Conservation (phyloP, 2,329 filamentous ascomycete genomes). For the Phialophora verrucosa region DNA sequence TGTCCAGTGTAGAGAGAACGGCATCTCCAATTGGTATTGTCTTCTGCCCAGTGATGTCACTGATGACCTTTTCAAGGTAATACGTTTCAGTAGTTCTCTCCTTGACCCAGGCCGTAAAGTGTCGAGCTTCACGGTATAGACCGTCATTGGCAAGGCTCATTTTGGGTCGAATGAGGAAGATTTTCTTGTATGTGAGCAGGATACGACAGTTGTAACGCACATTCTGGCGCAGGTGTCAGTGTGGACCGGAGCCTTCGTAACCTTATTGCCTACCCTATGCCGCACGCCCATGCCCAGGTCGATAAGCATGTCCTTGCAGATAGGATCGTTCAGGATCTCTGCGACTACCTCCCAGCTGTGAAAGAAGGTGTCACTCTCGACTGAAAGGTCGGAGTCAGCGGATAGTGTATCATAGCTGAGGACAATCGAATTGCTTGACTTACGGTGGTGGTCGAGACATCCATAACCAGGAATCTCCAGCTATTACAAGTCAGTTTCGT, state of each 20-base stretch:
- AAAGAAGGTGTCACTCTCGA: conserved; percentile 58
- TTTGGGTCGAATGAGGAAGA: conserved; percentile 75
- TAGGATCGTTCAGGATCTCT: conserved; percentile 64
- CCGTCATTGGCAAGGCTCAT: conserved; percentile 74
- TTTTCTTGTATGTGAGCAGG: conserved; percentile 69
- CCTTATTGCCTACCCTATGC: conserved; percentile 27
- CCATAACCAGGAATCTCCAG: conserved; percentile 67
- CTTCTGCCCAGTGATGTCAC: conserved; percentile 60
- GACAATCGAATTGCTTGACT: conserved; percentile 50
- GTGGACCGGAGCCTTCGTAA: neutral
- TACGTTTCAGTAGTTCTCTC: conserved; percentile 66
- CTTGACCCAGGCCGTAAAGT: conserved; percentile 69
- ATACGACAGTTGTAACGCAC: conserved; percentile 70
- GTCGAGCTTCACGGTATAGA: conserved; percentile 66
- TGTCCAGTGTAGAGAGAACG: conserved; percentile 67
- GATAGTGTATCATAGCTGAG: conserved; percentile 44
- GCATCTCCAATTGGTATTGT: conserved; percentile 72
- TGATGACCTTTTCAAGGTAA: conserved; percentile 65
- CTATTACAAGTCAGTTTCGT: conserved; percentile 34
- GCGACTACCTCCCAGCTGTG: conserved; percentile 68
- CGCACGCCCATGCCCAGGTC: conserved; percentile 49
- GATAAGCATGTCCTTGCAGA: conserved; percentile 69
- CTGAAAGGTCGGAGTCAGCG: conserved; percentile 46
- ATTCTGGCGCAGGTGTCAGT: conserved; percentile 45
- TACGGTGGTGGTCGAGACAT: conserved; percentile 68